A percentile compares a stretch with the other conserved stretches of the same genome.
phyloP scores from a whole-genome alignment of 352 stramenopile species.

The Chrysophaeum taylorii region DNA sequence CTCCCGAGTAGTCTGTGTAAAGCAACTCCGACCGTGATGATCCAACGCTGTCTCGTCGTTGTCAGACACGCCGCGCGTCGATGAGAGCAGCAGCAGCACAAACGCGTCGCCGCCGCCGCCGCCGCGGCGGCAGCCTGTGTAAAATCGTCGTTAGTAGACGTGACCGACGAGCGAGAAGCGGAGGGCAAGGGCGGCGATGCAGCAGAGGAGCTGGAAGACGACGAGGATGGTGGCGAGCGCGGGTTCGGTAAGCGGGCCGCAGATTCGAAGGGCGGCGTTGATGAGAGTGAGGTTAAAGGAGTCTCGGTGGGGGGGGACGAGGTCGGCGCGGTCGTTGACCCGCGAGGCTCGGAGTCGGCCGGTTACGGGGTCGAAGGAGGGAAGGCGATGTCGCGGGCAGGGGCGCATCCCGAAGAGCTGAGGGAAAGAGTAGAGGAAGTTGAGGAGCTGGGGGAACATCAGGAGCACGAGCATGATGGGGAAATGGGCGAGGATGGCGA shows the following conservation, averaged over 20 bases:
- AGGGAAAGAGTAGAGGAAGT: constrained; percentile 94
- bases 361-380: constrained; percentile 81
- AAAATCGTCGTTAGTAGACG: constrained; percentile 5
- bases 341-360: constrained; percentile 77
- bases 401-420: constrained; percentile 95
- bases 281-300: constrained; percentile 67
- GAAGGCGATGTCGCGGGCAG: constrained; percentile 91
- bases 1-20: no score
- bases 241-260: constrained; percentile 27
- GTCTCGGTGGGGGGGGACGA: constrained; percentile 26
- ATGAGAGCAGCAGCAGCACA: no score
- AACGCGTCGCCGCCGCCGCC: no score
- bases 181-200: not conserved
- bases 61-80: no score
- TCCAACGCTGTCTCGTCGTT: no score
- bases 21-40: no score
- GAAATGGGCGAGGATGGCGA: constrained; percentile 80
- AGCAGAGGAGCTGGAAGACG: constrained; percentile 22
- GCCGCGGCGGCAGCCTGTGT: no score
- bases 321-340: constrained; percentile 44
- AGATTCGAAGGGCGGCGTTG: constrained; percentile 54
- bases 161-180: not conserved
- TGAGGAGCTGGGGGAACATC: constrained; percentile 94
- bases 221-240: constrained; percentile 26
- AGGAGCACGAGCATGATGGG: constrained; percentile 95